Evolutionary conservation across 2,329 filamentous ascomycete genomes (phyloP), one percentile per base, ranked within the genome.

Genomic region (Pseudopithomyces maydicus): DNA sequence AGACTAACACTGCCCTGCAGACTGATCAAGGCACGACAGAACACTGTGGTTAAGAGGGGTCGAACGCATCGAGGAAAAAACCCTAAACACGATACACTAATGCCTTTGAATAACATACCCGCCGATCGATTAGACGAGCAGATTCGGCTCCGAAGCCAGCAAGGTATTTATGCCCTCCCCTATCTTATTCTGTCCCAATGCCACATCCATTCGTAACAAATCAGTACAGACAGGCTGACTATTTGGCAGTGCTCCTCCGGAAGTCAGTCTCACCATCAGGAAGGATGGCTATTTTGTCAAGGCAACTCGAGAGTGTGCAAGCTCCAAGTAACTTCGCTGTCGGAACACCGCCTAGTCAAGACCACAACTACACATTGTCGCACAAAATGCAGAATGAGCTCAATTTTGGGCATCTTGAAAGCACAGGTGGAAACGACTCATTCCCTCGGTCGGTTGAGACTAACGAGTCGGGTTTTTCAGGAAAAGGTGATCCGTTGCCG

Each of bases 11-110:
- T 67, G 38, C 32, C 6, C 11, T 23, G 12, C 44, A 71, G 68
- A 49, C 70, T 81, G 19, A 74, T 78, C 14, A 67, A 74, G 23
- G 78, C 76, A 22, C 70, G 79, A 26, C 74, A 79, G 60, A 73
- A 73, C 20, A 80, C 76, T 58, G 61, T 77, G 17, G 54, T 81
- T 7, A 67, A 70, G 32, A 65, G 70, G 36, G 67, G 63, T 52
- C 66, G 65, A n/a, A 59, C 59, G 22, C 63, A 64, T 42, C 65
- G 60, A 15, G 66, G 65, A 46, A 62, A 56, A 2, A 49, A 53
- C 1, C 63, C 64, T 2, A 55, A 55, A n/a, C 59, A 64, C 17
- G 56, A 43, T 26, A 12, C 54, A 11, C 49, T 54, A 22, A 54
- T 48, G 35, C 44, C 41, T 12, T 52, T 52, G 32, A 47, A 65